These are phyloP conservation scores for Tetracladium marchalianum DNA, from an alignment of 495 filamentous ascomycete genomes.

Conservation along the genomic window DNA sequence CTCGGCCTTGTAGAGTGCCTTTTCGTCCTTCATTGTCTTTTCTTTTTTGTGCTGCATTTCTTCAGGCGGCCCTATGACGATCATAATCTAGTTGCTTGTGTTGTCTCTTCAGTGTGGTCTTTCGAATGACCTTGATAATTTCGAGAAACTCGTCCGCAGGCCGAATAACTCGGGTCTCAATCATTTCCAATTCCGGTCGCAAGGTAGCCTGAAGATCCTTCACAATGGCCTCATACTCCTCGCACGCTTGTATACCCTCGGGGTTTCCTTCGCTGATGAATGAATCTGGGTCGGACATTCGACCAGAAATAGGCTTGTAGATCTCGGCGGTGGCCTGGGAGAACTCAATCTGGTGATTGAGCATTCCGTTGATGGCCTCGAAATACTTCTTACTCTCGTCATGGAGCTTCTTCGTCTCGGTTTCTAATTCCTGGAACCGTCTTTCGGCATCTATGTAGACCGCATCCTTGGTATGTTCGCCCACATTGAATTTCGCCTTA, in stretches of 20 bases:
- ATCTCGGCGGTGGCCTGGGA: constrained; percentile 90
- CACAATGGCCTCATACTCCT: constrained; percentile 91
- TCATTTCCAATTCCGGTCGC: constrained; percentile 92
- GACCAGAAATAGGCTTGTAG: constrained; percentile 96
- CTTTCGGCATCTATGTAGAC: constrained; percentile 93
- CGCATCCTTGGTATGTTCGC: constrained; percentile 86
- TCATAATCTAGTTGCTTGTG: constrained; percentile 98
- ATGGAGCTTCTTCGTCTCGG: constrained; percentile 91
- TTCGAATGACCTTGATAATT: constrained; percentile 90
- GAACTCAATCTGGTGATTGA: constrained; percentile 96
- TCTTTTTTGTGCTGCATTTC: constrained; percentile 99
- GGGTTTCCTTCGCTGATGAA: constrained; percentile 72
- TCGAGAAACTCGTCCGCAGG: constrained; percentile 93
- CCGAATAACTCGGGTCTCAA: constrained; percentile 80
- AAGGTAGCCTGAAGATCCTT: constrained; percentile 82
- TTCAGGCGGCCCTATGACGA: constrained; percentile 66
- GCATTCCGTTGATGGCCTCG: constrained; percentile 96
- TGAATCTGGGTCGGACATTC: constrained; percentile 85
- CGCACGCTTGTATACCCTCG: constrained; percentile 92
- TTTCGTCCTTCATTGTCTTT: constrained; percentile 91
- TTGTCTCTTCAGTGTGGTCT: constrained; percentile 79
- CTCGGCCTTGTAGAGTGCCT: constrained; percentile 92
- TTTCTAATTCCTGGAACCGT: constrained; percentile 88
- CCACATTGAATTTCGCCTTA: constrained; percentile 86
- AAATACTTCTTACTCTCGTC: constrained; percentile 95